phyloP scores from a whole-genome alignment of 2,329 filamentous ascomycete species.

The Simplicillium sp. region DNA sequence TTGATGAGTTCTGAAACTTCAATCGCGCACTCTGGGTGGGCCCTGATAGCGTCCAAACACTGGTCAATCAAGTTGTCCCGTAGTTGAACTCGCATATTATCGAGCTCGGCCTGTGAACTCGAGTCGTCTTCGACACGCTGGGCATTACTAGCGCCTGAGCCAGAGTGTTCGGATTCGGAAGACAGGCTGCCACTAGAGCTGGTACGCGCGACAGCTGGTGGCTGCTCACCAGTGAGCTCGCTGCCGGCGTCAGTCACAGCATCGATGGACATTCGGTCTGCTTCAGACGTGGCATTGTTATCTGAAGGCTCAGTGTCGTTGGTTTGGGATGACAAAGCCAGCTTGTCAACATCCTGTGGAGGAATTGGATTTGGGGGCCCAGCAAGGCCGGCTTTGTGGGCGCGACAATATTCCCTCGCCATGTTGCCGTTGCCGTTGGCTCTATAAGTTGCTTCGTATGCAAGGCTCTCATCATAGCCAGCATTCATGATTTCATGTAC shows the following conservation, averaged over 20 bases:
- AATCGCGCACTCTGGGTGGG: slow-evolving; percentile 80
- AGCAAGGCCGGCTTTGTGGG: slow-evolving; percentile 46
- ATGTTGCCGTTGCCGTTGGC: slow-evolving; percentile 56
- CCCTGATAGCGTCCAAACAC: slow-evolving; percentile 80
- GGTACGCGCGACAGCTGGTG: slow-evolving; percentile 11
- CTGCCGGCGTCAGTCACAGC: slow-evolving; percentile 18
- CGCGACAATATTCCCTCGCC: slow-evolving; percentile 67
- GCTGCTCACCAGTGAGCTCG: slow-evolving; percentile 16
- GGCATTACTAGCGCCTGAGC: slow-evolving; percentile 6
- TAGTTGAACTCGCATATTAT: slow-evolving; percentile 63
- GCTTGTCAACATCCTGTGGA: slow-evolving; percentile 38
- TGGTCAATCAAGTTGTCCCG: slow-evolving; percentile 76
- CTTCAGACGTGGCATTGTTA: slow-evolving; percentile 15
- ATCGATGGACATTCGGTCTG: slow-evolving; percentile 28
- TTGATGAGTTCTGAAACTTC: slow-evolving; percentile 83
- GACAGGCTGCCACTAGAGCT: slow-evolving; percentile 9
- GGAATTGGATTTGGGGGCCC: slow-evolving; percentile 61
- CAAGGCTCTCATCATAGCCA: slow-evolving; percentile 47
- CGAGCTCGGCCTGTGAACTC: slow-evolving; percentile 47
- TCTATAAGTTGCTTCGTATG: slow-evolving; percentile 72
- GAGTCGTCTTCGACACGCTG: not conserved
- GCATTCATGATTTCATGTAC: slow-evolving; percentile 22
- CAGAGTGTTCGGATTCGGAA: slow-evolving; percentile 4
- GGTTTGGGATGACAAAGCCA: slow-evolving; percentile 18
- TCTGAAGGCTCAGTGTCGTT: slow-evolving; percentile 14